Evolutionary conservation across 495 filamentous ascomycete species (phyloP), one percentile per base, ranked within the genome.

Genomic region (Xylaria bambusicola): DNA sequence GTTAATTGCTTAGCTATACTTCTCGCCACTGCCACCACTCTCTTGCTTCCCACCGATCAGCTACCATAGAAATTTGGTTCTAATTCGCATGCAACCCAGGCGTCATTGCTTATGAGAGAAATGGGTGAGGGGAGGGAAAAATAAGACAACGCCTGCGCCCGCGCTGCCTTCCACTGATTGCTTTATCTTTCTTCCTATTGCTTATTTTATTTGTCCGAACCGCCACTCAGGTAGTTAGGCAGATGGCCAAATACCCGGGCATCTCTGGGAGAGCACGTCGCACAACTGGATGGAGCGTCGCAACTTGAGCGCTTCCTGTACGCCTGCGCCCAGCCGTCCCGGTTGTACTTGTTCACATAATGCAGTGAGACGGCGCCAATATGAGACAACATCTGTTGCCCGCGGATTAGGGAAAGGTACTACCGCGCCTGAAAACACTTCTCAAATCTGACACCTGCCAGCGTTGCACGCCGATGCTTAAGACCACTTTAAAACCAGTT

Each of bases 221-320:
- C 17, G 36, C 23, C 10, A 33, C 29, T 5, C 5, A 33, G 29
- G 29, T 5, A 33, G 29, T 10, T 10, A 33, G 29, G 29, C 29
- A 10, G 29, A 10, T 33, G 29, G 29, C 29, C 38, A 15, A 7
- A 33, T 18, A 31, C 24, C 23, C 26, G 24, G n/a, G 36, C 17
- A 9, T 27, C 15, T 60, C 52, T 56, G 60, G 61, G 60, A 67
- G 61, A 62, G 55, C 56, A 66, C 46, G 55, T 57, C 52, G 62
- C 63, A 63, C 50, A 58, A 66, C 62, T 59, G 40, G n/a, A n/a
- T 24, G 33, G 7, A 40, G 27, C 27, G 54, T 48, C 42, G 54
- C 47, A 63, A 60, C 67, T 70, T 62, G 67, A 67, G 67, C 57
- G 67, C 62, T 61, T 67, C 64, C 56, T 62, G 65, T 65, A 62